These are phyloP conservation scores for Talaromyces pinophilus DNA, from an alignment of 2,329 filamentous ascomycete species.

Conservation along the genomic window DNA sequence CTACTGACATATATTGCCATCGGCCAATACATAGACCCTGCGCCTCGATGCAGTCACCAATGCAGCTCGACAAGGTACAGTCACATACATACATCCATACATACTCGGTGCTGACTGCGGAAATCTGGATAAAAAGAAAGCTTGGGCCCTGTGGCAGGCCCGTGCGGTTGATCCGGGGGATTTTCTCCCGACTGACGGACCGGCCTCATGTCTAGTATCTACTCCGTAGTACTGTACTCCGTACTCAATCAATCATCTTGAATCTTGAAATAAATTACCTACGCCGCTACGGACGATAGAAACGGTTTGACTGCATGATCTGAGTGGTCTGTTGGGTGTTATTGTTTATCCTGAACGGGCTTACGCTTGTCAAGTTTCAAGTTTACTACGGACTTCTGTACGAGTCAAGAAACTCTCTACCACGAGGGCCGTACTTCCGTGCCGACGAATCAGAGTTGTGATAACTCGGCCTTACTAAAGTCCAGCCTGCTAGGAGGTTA, in stretches of 20 bases:
- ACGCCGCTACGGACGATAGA: neutral
- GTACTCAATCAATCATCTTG: neutral
- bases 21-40: neutral
- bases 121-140: conserved; percentile 7
- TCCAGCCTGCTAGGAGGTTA: neutral
- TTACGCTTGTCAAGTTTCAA: neutral
- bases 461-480: neutral
- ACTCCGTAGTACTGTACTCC: too few relatives aligned
- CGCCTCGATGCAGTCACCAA: neutral
- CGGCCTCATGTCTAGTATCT: neutral
- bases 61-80: conserved; percentile 1
- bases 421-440: conserved; percentile 14
- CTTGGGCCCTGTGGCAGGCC: conserved; percentile 12
- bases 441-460: conserved; percentile 12
- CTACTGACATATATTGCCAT: neutral
- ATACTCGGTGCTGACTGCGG: neutral
- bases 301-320: neutral
- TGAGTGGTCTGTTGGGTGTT: neutral
- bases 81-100: neutral
- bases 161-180: conserved; percentile 19
- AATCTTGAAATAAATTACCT: neutral
- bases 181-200: conserved; percentile 14
- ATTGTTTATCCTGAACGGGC: neutral
- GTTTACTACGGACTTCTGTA: too few relatives aligned
- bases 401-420: neutral